Base-by-base conservation (phyloP, 768 basidiomycete genomes). In the Amanita brunnescens region DNA sequence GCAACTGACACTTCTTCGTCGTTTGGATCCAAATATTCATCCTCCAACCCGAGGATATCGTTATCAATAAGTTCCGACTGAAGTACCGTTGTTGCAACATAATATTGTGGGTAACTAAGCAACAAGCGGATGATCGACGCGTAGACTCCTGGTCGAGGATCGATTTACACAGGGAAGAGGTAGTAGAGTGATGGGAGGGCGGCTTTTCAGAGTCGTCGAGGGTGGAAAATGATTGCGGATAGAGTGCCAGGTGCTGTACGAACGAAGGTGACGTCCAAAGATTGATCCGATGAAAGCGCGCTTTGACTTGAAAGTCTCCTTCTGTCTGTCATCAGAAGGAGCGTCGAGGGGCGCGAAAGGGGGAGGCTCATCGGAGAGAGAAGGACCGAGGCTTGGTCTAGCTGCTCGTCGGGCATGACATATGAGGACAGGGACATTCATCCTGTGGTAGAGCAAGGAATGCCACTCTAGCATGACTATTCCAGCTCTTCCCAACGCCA, bases 51-150 rank as follows among this genome's bases (percentile, higher is more conserved):
- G n/a, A 58, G 60, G 5, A 70, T 54, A 53, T 65, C 39, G 53
- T 68, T 69, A 8, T 64, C 64, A 37, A 68, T 57, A 40, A 72
- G 64, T 54, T 66, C 62, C 32, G 64, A 67, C 41, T 41, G 49
- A 44, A 69, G 59, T 13, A 46, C 51, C 3, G 49, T 55, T 18
- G 58, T 59, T 16, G 59, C 62, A 13, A 59, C 20, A 23, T 53
- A 59, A 24, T 24, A 55, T 35, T 47, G 53, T 10, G 59, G 52
- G 57, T 68, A 68, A 23, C 24, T 37, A 24, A 54, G 51, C 62
- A 69, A 66, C 49, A 64, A 57, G 43, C 68, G 63, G 7, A 70
- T 18, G 49, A 69, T 44, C 2, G 68, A 69, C 4, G 65, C 64
- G 45, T 65, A 70, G 5, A 67, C 60, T n/a, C 65, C 64, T 10